Evolutionary conservation across 208 protist genomes (phyloP), one percentile per base, ranked within the genome.

Genomic region (Herpetomonas muscarum): DNA sequence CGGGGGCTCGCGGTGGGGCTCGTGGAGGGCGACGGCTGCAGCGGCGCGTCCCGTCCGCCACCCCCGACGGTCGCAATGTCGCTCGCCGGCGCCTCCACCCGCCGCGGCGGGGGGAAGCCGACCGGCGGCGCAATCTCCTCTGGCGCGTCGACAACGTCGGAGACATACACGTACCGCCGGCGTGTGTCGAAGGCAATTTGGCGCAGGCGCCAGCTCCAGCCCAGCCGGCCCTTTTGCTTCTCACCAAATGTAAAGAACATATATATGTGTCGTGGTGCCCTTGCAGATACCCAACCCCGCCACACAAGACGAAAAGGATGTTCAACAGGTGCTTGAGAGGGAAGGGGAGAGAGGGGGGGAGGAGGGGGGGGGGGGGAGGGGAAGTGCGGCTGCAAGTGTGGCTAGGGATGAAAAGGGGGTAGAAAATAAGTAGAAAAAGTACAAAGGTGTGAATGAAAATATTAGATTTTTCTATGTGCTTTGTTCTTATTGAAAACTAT

Each of bases 171-270:
- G 41, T 74, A 47, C 25, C 67, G 67, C 37, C 67, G 60, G 22
- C 39, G 44, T 7, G 67, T 63, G 61, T 89, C 81, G 34, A 89
- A 89, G 44, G 75, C 81, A 29, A 89, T 49, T 46, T 82, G 54
- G 19, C 77, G 81, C 81, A 89, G 70, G 53, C 81, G 61, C 77
- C 77, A 89, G 6, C 41, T 51, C n/a, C 71, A 61, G 39, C 74
- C 72, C 36, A 89, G 64, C 55, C 68, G 52, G 36, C 52, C 76
- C 4, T 62, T 58, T 51, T 81, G 56, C 55, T 89, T 89, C 55
- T 89, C 81, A 3, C 70, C 81, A 47, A 68, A 74, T 3, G 70
- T 70, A 41, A 67, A 89, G 52, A 78, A 83, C 81, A 89, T 89
- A 29, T 28, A 30, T 46, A 4, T 1, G 15, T 21, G n/a, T n/a